Base-by-base conservation (phyloP, 78 protist genomes). In the Pigoraptor vietnamica region DNA sequence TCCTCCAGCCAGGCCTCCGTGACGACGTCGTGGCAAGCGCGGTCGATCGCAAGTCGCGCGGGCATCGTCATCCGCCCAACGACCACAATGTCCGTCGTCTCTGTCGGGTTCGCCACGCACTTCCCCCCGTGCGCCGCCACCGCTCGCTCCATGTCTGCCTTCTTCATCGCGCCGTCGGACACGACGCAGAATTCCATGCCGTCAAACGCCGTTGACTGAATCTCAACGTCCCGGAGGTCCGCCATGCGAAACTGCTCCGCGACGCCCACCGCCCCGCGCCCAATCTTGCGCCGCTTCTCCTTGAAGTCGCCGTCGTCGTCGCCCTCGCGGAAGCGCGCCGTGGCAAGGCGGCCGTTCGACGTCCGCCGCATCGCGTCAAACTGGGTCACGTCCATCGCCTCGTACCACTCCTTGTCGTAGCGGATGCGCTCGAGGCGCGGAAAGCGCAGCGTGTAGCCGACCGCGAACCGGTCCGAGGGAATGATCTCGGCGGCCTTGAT, bases 391-490 rank as follows among this genome's bases (percentile, higher is more conserved):
- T 14, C 32, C 84, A 79, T 79, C 34, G 34, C 1, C 21, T 79
- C 84, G 10, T 2, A 79, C 95, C 95, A 96, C 39, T 14, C n/a
- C 90, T 95, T 95, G 94, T 96, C 98, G 32, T 32, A 34, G 24
- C 98, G 94, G 19, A 97, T 84, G 40, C 90, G 86, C 38, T 92
- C 39, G 39, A 94, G 96, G 23, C 98, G 93, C 23, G 98, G 98
- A 38, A 97, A 97, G n/a, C 98, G 88, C 10, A 97, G 89, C 14
- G 98, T 96, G 88, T 40, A 81, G 1, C 96, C 96, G 34, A 37
- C 56, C 21, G 14, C 6, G n/a, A 25, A 79, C n/a, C 84, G 21
- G 84, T 89, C 94, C 1, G 97, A 86, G 14, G 79, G 40, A 23
- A 84, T 89, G 87, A 97, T 37, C 87, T 92, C 91, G 24, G 95